Evolutionary conservation across 768 basidiomycete species (phyloP).

Genomic region (Amanita pallidorosea): DNA sequence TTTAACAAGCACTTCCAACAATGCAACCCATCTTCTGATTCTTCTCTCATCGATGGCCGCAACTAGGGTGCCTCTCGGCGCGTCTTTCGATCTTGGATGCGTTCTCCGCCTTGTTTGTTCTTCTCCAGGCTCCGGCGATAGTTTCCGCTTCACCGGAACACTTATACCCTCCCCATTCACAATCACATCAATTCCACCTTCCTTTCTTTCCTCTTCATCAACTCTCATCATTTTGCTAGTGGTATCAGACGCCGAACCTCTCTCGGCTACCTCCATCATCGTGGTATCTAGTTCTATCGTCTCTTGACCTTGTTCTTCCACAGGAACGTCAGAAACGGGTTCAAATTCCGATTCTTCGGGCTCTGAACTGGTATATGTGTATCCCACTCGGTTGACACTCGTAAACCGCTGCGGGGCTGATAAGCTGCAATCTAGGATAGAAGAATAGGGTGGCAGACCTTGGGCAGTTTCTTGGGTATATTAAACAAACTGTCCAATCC

Average conservation of each 20-base stretch:
- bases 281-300: neutral
- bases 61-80: neutral
- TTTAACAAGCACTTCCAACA: conserved; percentile 2
- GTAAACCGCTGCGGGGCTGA: neutral
- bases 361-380: conserved; percentile 3
- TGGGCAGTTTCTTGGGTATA: neutral
- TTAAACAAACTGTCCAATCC: neutral
- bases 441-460: neutral
- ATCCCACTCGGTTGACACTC: neutral
- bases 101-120: neutral
- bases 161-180: neutral
- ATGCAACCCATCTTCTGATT: neutral
- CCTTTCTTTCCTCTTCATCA: neutral
- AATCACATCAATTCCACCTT: neutral
- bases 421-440: neutral
- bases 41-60: neutral
- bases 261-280: neutral
- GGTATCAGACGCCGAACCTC: neutral
- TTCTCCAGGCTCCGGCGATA: neutral
- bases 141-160: neutral
- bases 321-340: neutral
- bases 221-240: neutral
- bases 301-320: neutral
- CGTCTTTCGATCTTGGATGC: neutral
- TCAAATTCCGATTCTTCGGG: conserved; percentile 1